Evolutionary conservation across 495 filamentous ascomycete species (phyloP), one percentile per base, ranked within the genome.

Genomic region (Xylaria castorea): DNA sequence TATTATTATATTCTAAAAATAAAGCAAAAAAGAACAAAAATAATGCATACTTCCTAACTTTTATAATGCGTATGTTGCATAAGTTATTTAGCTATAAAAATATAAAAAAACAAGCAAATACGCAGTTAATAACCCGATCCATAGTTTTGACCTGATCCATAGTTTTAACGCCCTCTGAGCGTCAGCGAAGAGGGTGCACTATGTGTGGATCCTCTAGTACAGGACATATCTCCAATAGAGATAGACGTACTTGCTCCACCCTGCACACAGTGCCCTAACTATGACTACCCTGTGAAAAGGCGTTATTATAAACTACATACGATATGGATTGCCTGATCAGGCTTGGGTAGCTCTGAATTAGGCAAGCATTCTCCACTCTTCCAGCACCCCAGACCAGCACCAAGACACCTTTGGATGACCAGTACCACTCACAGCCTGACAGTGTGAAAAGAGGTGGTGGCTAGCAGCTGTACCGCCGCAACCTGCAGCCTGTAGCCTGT

Each of bases 371-470:
- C 18, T 22, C 63, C 70, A 67, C 70, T 61, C 57, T 63, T 50
- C 60, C 63, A 22, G n/a, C 40, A 60, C 53, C 62, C 63, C 48
- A 25, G 70, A 72, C 63, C 70, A 67, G 51, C 62, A 25, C 57
- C 40, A 66, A 11, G 34, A 71, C 58, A 51, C 44, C 68, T 51
- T 51, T 50, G 32, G 53, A 69, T 14, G 22, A 16, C 51, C 22
- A 27, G 51, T 16, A 14, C 55, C 18, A 60, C 55, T 5, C 7
- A 5, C 36, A 25, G 36, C 18, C 3, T 9, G 7, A 51, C 63
- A 67, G 64, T 67, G 46, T 51, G 64, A 53, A 20, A 22, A 40
- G 3, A 6, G 32, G 36, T 0, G 34, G 16, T 40, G 6, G 16
- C 9, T n/a, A 44, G 8, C 60, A 64, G 61, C 61, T 25, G 61